A percentile compares a stretch with the other conserved stretches of the same genome.
Evolutionary conservation across 164 flowering plant species (phyloP).

Genomic region (Aristolochia contorta): DNA sequence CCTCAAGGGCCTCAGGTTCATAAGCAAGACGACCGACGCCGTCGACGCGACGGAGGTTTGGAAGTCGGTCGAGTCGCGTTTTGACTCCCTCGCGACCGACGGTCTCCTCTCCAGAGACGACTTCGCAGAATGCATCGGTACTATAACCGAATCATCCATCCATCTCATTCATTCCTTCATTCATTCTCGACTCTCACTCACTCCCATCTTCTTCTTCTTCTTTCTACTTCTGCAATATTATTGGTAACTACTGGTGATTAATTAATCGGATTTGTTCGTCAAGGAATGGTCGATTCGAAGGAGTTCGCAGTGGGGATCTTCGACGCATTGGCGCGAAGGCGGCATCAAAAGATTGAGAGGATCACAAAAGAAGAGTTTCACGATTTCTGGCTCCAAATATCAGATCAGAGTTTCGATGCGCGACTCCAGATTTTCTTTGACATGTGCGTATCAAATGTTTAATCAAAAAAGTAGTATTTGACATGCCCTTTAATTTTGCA

Average conservation of each 20-base stretch:
- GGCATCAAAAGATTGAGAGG: constrained; percentile 34
- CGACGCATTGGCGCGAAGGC: constrained; percentile 71
- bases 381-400: constrained; percentile 83
- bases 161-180: too few relatives aligned
- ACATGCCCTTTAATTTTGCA: background rate
- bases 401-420: constrained; percentile 92
- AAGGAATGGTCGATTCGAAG: constrained; percentile 93
- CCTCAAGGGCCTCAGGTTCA: constrained; percentile 72
- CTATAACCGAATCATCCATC: too few relatives aligned
- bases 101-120: constrained; percentile 67
- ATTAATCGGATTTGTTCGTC: constrained; percentile 2
- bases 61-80: constrained; percentile 61
- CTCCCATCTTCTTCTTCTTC: too few relatives aligned
- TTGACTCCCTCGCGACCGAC: constrained; percentile 42
- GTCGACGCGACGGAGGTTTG: constrained; percentile 35
- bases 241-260: too few relatives aligned
- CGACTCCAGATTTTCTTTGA: constrained; percentile 96
- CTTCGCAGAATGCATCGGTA: constrained; percentile 91
- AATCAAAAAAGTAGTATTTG: too few relatives aligned
- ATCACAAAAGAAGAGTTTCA: constrained; percentile 72
- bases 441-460: constrained; percentile 68
- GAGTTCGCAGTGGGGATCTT: constrained; percentile 85
- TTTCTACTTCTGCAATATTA: background rate
- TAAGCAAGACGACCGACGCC: constrained; percentile 45
- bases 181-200: too few relatives aligned